A percentile compares a stretch with the other conserved stretches of the same genome.
These are phyloP conservation scores for Collybiopsis confluens DNA, from an alignment of 768 basidiomycete species.

Conservation along the genomic window DNA sequence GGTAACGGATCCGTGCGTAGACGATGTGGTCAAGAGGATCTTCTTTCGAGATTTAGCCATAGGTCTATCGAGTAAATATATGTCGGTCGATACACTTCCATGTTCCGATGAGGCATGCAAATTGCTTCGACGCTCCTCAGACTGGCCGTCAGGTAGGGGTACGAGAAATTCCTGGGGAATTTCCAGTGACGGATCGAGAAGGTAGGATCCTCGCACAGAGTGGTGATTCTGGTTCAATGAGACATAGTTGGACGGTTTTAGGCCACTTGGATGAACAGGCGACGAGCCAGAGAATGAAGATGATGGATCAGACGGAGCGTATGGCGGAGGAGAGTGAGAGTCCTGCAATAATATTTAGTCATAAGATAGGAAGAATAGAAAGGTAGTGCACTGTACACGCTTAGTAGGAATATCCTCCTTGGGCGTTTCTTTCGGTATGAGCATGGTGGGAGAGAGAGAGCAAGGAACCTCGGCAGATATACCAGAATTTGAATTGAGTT, in stretches of 20 bases:
- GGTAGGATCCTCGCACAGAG: constrained; percentile 32
- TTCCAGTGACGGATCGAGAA: constrained; percentile 36
- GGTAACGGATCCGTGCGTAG: constrained; percentile 25
- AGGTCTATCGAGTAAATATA: constrained; percentile 27
- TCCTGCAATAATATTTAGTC: not conserved
- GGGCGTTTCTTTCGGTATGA: too few species aligned
- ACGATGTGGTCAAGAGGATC: constrained; percentile 13
- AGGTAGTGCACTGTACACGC: too few species aligned
- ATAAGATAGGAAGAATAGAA: too few species aligned
- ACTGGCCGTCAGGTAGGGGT: constrained; percentile 29
- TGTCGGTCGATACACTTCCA: constrained; percentile 32
- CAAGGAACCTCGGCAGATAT: too few species aligned
- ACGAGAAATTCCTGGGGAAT: constrained; percentile 37
- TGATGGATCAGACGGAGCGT: not conserved
- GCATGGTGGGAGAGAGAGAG: too few species aligned
- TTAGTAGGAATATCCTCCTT: too few species aligned
- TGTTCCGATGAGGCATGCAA: constrained; percentile 28
- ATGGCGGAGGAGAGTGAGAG: not conserved
- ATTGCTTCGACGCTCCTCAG: constrained; percentile 35
- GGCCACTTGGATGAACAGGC: not conserved
- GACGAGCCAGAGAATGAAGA: not conserved
- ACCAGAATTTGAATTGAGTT: too few species aligned
- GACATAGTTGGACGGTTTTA: constrained; percentile 30
- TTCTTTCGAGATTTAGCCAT: not conserved
- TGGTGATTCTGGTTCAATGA: constrained; percentile 23